A percentile compares a stretch with the other conserved stretches of the same genome.
phyloP scores from a whole-genome alignment of 2,329 filamentous ascomycete species.

The Fusarium lateritium region DNA sequence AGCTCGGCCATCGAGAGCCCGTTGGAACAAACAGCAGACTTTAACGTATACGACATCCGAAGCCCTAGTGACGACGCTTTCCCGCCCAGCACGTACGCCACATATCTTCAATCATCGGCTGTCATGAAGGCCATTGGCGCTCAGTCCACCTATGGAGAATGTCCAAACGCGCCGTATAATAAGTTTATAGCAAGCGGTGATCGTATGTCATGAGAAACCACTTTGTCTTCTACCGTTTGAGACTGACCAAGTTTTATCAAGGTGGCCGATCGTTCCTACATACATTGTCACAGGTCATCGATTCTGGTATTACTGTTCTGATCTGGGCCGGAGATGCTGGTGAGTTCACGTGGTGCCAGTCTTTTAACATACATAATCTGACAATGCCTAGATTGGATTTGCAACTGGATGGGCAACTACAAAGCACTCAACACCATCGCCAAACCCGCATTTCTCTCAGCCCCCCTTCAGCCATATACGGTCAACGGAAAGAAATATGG shows the following conservation, averaged over 20 bases:
- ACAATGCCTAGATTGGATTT: constrained; percentile 64
- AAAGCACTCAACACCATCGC: constrained; percentile 61
- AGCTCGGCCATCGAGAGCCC: constrained; percentile 28
- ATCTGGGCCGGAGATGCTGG: constrained; percentile 70
- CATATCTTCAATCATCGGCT: constrained; percentile 31
- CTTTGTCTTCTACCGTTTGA: background rate
- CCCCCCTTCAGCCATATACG: constrained; percentile 59
- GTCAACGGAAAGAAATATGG: constrained; percentile 64
- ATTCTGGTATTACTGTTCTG: constrained; percentile 63
- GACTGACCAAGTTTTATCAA: constrained; percentile 35
- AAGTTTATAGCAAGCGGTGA: constrained; percentile 43
- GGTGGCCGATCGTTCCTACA: constrained; percentile 60
- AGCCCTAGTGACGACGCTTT: constrained; percentile 35
- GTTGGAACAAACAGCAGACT: constrained; percentile 48
- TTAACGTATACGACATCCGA: constrained; percentile 64
- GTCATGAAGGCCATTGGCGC: constrained; percentile 44
- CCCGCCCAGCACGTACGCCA: constrained; percentile 37
- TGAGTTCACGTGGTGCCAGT: constrained; percentile 19
- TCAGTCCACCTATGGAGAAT: constrained; percentile 38
- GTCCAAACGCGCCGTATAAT: constrained; percentile 26
- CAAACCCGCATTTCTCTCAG: constrained; percentile 57
- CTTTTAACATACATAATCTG: background rate
- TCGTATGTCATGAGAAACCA: constrained; percentile 10
- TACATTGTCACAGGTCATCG: constrained; percentile 60
- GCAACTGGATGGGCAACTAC: constrained; percentile 68